Evolutionary conservation across 208 protist species (phyloP).

Genomic region (Trypanosoma rangeli): DNA sequence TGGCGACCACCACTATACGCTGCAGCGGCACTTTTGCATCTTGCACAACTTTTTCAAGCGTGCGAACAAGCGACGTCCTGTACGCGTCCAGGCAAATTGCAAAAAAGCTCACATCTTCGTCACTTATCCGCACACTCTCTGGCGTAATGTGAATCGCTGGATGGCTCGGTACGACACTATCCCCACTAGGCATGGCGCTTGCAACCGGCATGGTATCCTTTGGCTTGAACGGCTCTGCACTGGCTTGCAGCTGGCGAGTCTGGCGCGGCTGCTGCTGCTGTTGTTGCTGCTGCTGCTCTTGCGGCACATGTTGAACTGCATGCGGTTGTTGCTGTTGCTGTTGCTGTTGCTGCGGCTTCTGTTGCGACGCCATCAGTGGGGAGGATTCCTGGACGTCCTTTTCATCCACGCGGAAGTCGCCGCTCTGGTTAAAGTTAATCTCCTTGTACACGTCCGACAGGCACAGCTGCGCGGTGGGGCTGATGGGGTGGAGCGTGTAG

Average conservation of each 20-base stretch:
- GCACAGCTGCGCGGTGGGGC: slow-evolving; percentile 35
- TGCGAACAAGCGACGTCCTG: slow-evolving; percentile 41
- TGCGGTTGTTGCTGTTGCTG: slow-evolving; percentile 16
- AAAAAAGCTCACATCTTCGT: slow-evolving; percentile 35
- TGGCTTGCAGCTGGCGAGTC: slow-evolving; percentile 68
- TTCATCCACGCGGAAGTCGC: slow-evolving; percentile 81
- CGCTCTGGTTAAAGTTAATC: slow-evolving; percentile 64
- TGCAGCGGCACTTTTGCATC: slow-evolving; percentile 91
- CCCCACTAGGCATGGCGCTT: not conserved
- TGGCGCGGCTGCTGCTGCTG: slow-evolving; percentile 30
- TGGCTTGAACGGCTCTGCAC: slow-evolving; percentile 86
- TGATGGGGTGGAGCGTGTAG: slow-evolving; percentile 24
- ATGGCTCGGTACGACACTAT: slow-evolving; percentile 28
- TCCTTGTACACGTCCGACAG: slow-evolving; percentile 63
- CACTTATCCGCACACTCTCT: slow-evolving; percentile 47
- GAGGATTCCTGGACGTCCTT: slow-evolving; percentile 33
- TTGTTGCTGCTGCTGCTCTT: slow-evolving; percentile 12
- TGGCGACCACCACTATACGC: slow-evolving; percentile 91
- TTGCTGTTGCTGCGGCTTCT: slow-evolving; percentile 1
- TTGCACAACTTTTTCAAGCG: slow-evolving; percentile 86
- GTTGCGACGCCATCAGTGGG: slow-evolving; percentile 14
- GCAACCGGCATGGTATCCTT: slow-evolving; percentile 41
- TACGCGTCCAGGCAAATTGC: slow-evolving; percentile 29
- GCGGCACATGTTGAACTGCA: slow-evolving; percentile 12
- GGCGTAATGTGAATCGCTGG: slow-evolving; percentile 53